Evolutionary conservation across 2,329 filamentous ascomycete species (phyloP).

Genomic region (Neonectria faginata): DNA sequence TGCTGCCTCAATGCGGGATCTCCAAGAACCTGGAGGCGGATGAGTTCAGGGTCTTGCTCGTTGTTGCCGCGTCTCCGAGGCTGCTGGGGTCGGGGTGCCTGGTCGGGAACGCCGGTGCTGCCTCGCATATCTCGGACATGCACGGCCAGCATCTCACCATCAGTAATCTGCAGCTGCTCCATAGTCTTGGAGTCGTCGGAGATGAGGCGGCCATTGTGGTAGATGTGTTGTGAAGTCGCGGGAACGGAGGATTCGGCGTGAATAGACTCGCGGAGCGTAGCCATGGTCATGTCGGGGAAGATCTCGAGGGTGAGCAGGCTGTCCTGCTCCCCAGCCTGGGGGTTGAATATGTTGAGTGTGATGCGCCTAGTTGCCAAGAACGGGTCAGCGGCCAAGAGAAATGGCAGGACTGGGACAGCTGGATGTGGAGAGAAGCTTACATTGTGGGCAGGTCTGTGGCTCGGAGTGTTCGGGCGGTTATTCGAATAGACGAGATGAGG

Average conservation of each 20-base stretch:
- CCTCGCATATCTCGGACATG: conserved; percentile 75
- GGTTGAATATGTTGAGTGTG: conserved; percentile 85
- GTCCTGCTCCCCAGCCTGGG: conserved; percentile 73
- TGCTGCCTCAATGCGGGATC: conserved; percentile 79
- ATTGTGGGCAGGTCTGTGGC: conserved; percentile 31
- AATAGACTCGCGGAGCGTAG: conserved; percentile 88
- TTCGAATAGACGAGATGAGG: neutral
- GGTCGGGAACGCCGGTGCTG: conserved; percentile 57
- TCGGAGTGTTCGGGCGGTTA: conserved; percentile 6
- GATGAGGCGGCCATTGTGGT: conserved; percentile 88
- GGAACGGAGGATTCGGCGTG: conserved; percentile 84
- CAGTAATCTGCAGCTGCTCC: conserved; percentile 80
- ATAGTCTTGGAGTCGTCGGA: conserved; percentile 83
- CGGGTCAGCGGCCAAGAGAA: conserved; percentile 33
- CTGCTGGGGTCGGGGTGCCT: conserved; percentile 48
- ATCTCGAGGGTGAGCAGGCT: conserved; percentile 87
- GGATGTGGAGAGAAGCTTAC: conserved; percentile 30
- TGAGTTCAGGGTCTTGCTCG: conserved; percentile 78
- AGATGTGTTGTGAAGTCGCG: conserved; percentile 81
- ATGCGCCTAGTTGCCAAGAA: conserved; percentile 73
- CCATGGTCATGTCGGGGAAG: conserved; percentile 83
- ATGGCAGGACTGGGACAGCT: conserved; percentile 16
- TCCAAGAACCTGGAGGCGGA: conserved; percentile 84
- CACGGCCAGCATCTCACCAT: conserved; percentile 93
- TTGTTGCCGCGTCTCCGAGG: conserved; percentile 49